phyloP scores from a whole-genome alignment of 2,329 filamentous ascomycete species.

The Fusarium gaditjirri region DNA sequence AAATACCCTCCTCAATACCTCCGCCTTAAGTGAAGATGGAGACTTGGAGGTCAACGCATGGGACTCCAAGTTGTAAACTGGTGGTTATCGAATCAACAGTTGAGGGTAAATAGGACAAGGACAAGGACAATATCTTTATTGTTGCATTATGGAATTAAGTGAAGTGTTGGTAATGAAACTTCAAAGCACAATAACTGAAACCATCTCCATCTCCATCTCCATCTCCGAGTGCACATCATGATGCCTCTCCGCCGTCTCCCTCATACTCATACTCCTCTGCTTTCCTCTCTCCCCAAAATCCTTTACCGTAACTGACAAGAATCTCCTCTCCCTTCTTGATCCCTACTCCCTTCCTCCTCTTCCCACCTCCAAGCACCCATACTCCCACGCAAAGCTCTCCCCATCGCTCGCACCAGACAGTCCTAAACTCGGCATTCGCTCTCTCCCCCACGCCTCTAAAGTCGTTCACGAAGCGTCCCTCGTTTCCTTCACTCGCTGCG shows the following conservation, averaged over 20 bases:
- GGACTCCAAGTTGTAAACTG: neutral
- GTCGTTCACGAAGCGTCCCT: conserved; percentile 75
- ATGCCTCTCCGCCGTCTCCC: neutral
- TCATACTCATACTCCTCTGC: conserved; percentile 25
- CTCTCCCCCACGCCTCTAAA: conserved; percentile 66
- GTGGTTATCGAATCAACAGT: neutral
- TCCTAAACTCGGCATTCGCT: conserved; percentile 69
- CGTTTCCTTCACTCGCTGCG: conserved; percentile 67
- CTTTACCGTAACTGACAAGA: conserved; percentile 73
- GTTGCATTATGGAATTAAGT: neutral
- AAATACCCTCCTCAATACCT: neutral
- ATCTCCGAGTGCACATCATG: neutral
- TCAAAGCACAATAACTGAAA: neutral
- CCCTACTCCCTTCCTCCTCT: conserved; percentile 43
- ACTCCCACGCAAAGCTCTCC: conserved; percentile 67
- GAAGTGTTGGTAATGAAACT: neutral
- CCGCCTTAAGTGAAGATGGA: neutral
- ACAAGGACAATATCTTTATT: neutral
- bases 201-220: neutral
- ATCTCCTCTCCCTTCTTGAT: conserved; percentile 72
- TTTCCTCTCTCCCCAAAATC: conserved; percentile 67
- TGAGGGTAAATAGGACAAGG: neutral
- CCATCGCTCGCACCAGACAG: conserved; percentile 64
- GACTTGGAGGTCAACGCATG: neutral
- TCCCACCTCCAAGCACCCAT: conserved; percentile 58